Base-by-base conservation (phyloP, 2,329 filamentous ascomycete species). In the Colletotrichum liriopes region DNA sequence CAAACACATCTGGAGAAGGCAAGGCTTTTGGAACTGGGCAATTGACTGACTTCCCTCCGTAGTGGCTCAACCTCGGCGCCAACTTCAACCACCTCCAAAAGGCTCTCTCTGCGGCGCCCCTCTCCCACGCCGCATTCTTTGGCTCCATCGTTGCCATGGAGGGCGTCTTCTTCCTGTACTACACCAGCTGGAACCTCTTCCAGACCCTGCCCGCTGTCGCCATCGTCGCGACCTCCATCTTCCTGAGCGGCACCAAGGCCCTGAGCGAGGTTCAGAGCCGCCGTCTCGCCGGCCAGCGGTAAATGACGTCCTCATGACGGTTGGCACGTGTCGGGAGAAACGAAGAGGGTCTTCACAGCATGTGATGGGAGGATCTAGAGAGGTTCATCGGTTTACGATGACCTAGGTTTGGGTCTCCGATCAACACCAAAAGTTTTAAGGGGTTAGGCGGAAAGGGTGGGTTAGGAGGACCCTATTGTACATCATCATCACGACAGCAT, bases 141-240 rank as follows among this genome's bases (percentile, higher is more conserved):
- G 93, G 93, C 63, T 98, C 95, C 6, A 91, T 99, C 67, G 73
- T 98, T 49, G 91, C 92, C 29, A 93, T 99, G 86, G 96, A 99
- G 82, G 93, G 90, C 20, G 91, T 98, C 68, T 98, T 99, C 84
- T 96, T 96, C 86, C 84, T 98, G 76, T 99, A 99, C 88, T 98
- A 98, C 84, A 93, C 90, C 65, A 90, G 85, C 79, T 98, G 96
- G 95, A 98, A 92, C 79, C 87, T 99, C 56, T 98, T 98, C 88
- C 93, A 98, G 86, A 91, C 91, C 18, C 86, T 99, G 61, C 95
- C 95, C 5, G 91, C 91, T 35, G 91, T 93, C 65, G 87, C 87
- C 43, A 84, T 91, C 54, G 89, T 96, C 39, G 91, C 92, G 20
- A 83, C 89, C 35, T 89, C 95, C 66, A 90, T 94, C 14, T 94